phyloP scores from a whole-genome alignment of 768 basidiomycete genomes.

The Daedalea quercina region DNA sequence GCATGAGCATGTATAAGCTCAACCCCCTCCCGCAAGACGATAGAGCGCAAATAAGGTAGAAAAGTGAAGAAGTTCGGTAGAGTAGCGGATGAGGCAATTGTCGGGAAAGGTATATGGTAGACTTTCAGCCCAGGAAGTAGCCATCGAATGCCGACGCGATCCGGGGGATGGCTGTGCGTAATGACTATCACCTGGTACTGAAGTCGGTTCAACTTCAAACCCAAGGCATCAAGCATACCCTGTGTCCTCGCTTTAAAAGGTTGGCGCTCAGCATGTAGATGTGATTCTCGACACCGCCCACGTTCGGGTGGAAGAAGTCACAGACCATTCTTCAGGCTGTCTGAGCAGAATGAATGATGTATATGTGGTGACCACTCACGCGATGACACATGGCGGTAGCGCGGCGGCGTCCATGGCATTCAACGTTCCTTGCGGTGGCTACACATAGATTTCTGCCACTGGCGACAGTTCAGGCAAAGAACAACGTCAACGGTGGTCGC shows the following conservation, averaged over 20 bases:
- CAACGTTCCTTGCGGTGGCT: too few relatives aligned
- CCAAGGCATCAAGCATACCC: conserved; percentile 37
- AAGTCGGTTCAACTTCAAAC: background rate
- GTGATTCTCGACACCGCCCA: conserved; percentile 95
- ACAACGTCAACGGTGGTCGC: too few relatives aligned
- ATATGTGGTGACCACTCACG: background rate
- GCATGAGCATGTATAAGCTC: conserved; percentile 90
- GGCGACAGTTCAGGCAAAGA: too few relatives aligned
- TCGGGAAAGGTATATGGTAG: conserved; percentile 86
- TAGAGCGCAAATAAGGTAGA: conserved; percentile 85
- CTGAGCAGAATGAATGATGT: background rate
- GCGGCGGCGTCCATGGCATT: background rate
- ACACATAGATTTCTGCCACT: too few relatives aligned
- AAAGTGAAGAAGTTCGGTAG: conserved; percentile 92
- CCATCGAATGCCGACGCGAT: conserved; percentile 87
- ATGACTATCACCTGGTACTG: conserved; percentile 77
- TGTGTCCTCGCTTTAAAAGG: conserved; percentile 79
- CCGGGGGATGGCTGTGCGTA: conserved; percentile 84
- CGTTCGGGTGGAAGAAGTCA: conserved; percentile 93
- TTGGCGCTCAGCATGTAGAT: conserved; percentile 89
- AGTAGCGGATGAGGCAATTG: conserved; percentile 89
- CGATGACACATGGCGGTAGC: background rate
- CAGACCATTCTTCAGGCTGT: conserved; percentile 70
- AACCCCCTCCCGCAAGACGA: conserved; percentile 81
- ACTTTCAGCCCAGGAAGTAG: conserved; percentile 83